These are phyloP conservation scores for Chlorella sp. DNA, from an alignment of 139 green algal genomes.

Conservation along the genomic window DNA sequence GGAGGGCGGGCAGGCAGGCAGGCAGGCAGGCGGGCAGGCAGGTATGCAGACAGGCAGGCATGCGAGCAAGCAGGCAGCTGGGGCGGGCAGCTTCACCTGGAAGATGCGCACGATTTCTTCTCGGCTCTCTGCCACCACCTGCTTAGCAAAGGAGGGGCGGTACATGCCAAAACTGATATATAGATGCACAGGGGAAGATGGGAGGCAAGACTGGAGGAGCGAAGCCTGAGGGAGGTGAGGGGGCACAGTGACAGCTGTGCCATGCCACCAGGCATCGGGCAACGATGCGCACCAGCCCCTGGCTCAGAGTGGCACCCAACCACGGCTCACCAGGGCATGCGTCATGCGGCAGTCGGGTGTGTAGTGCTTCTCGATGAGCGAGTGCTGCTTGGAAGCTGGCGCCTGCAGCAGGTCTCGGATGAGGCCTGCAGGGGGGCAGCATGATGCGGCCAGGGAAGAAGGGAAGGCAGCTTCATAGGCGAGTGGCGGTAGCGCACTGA, in stretches of 20 bases:
- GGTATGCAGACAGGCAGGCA: no score
- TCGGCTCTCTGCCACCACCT: slow-evolving; percentile 18
- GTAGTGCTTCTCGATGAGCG: slow-evolving; percentile 29
- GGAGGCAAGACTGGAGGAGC: no score
- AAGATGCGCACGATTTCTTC: slow-evolving; percentile 35
- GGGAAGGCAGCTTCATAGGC: background rate
- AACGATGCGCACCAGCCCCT: no score
- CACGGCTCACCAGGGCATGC: slow-evolving; percentile 3
- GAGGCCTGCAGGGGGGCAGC: background rate
- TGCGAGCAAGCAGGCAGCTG: background rate
- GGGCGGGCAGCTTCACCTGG: background rate
- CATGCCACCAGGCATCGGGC: no score
- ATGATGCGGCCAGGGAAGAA: background rate
- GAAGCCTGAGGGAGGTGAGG: no score
- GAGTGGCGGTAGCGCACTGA: background rate
- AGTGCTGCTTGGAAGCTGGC: slow-evolving; percentile 17
- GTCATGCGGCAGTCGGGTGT: slow-evolving; percentile 31
- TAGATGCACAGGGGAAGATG: no score
- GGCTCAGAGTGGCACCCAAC: background rate
- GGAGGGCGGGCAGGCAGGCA: no score
- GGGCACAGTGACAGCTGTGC: no score
- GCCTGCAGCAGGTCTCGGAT: slow-evolving; percentile 20
- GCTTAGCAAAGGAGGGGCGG: background rate
- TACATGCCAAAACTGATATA: background rate
- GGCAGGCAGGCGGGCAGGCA: no score